Evolutionary conservation across 1,284 basidiomycete species (phyloP).

Genomic region (Chalciporus sp.): DNA sequence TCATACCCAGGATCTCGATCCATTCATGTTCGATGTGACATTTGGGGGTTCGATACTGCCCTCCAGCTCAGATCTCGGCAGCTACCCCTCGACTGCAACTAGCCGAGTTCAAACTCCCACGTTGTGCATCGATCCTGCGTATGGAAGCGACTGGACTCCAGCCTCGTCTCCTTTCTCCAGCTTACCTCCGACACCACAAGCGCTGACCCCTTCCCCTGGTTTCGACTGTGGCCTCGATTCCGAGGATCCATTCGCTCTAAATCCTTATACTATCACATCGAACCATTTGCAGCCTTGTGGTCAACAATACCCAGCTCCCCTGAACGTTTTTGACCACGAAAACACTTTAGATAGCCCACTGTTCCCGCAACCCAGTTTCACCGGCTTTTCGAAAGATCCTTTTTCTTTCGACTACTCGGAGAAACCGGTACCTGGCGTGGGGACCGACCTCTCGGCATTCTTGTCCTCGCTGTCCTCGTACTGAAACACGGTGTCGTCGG

Average conservation of each 20-base stretch:
- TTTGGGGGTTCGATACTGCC: conserved; percentile 34
- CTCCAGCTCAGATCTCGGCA: conserved; percentile 12
- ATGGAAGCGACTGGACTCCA: conserved; percentile 31
- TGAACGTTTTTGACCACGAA: conserved; percentile 25
- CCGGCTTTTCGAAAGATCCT: conserved; percentile 24
- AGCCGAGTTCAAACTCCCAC: conserved; percentile 30
- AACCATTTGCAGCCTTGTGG: conserved; percentile 18
- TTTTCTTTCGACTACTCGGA: conserved; percentile 28
- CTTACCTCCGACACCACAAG: conserved; percentile 30
- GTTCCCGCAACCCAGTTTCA: conserved; percentile 25
- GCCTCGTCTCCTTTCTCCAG: conserved; percentile 36
- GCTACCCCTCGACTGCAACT: conserved; percentile 24
- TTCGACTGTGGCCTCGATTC: conserved; percentile 29
- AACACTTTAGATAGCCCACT: conserved; percentile 8
- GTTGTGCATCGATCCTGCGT: conserved; percentile 31
- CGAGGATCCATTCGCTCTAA: conserved; percentile 38
- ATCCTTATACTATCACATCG: conserved; percentile 51
- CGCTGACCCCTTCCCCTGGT: conserved; percentile 25
- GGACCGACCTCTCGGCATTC: conserved; percentile 33
- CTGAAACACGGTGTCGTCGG: conserved; percentile 16
- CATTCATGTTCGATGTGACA: conserved; percentile 26
- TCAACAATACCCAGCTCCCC: conserved; percentile 22
- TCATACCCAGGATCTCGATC: conserved; percentile 29
- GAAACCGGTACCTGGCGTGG: conserved; percentile 26
- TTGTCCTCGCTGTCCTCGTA: conserved; percentile 34